Conservation (phyloP, 169 alveolate species). For the Condylostoma magnum region DNA sequence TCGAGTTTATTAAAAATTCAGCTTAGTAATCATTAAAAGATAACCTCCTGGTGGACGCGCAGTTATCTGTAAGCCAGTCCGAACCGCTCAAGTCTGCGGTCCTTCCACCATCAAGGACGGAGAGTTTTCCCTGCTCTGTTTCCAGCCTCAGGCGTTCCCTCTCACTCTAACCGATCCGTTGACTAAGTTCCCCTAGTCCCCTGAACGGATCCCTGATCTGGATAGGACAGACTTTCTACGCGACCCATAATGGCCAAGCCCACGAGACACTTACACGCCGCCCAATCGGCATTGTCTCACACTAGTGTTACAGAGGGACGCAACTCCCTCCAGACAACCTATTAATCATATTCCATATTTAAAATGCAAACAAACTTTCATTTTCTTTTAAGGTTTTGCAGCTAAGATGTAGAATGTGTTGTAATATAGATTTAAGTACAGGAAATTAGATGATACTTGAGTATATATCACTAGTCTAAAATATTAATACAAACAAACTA, state of each 20-base stretch:
- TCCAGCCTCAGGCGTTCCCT: slow-evolving; percentile 77
- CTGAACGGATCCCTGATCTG: slow-evolving; percentile 68
- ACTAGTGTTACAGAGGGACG: slow-evolving; percentile 26
- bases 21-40: too few species aligned
- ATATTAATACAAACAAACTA: too few species aligned
- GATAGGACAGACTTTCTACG: slow-evolving; percentile 65
- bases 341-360: too few species aligned
- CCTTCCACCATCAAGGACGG: slow-evolving; percentile 75
- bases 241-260: not conserved
- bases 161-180: slow-evolving; percentile 60
- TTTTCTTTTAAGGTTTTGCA: too few species aligned
- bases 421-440: too few species aligned
- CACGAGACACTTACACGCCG: slow-evolving; percentile 7
- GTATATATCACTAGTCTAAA: too few species aligned
- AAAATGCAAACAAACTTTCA: too few species aligned
- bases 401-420: too few species aligned
- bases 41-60: slow-evolving; percentile 13
- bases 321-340: slow-evolving; percentile 21
- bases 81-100: slow-evolving; percentile 53
- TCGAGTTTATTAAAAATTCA: too few species aligned
- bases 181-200: slow-evolving; percentile 39
- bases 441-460: too few species aligned
- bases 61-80: slow-evolving; percentile 10
- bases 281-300: slow-evolving; percentile 24
- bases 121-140: slow-evolving; percentile 78